A percentile compares a stretch with the other conserved stretches of the same genome.
Evolutionary conservation across 225 moss, liverwort and hornwort species (phyloP).

Genomic region (Bryoerythrophyllum caledonicum): DNA sequence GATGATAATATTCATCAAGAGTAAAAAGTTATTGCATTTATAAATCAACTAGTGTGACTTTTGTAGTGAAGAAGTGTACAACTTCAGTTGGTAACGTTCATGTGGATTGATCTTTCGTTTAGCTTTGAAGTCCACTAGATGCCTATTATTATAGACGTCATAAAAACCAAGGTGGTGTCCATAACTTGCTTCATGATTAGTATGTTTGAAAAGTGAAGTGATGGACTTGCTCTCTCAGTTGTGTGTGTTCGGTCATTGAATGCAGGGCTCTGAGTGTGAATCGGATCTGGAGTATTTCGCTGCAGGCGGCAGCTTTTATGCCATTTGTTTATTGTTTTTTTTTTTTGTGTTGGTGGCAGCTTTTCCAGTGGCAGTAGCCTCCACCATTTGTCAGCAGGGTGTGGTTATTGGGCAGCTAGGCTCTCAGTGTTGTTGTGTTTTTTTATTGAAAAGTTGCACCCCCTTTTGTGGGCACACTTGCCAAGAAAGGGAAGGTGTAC

Average conservation of each 20-base stretch:
- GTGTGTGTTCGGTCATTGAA: slow-evolving; percentile 18
- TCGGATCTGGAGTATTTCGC: slow-evolving; percentile 14
- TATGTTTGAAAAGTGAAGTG: slow-evolving; percentile 13
- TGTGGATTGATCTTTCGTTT: background rate
- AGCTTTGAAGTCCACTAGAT: background rate
- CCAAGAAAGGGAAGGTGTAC: too few relatives aligned
- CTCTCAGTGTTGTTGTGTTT: too few relatives aligned
- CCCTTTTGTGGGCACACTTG: too few relatives aligned
- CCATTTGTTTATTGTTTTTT: too few relatives aligned
- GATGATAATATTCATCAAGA: too few relatives aligned
- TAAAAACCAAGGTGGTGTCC: background rate
- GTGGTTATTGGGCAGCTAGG: background rate
- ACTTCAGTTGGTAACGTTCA: too few relatives aligned
- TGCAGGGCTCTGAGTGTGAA: slow-evolving; percentile 24
- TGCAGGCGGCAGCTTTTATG: slow-evolving; percentile 25
- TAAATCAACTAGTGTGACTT: too few relatives aligned
- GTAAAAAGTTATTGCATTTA: too few relatives aligned
- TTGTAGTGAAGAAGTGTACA: too few relatives aligned
- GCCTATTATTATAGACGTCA: background rate
- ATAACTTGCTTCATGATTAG: slow-evolving; percentile 19
- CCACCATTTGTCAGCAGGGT: background rate
- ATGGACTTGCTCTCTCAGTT: background rate
- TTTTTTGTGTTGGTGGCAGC: too few relatives aligned
- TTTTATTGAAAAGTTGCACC: too few relatives aligned
- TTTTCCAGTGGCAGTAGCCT: background rate